These are phyloP conservation scores for Leccinum rimulosum DNA, from an alignment of 768 basidiomycete species.

Conservation along the genomic window DNA sequence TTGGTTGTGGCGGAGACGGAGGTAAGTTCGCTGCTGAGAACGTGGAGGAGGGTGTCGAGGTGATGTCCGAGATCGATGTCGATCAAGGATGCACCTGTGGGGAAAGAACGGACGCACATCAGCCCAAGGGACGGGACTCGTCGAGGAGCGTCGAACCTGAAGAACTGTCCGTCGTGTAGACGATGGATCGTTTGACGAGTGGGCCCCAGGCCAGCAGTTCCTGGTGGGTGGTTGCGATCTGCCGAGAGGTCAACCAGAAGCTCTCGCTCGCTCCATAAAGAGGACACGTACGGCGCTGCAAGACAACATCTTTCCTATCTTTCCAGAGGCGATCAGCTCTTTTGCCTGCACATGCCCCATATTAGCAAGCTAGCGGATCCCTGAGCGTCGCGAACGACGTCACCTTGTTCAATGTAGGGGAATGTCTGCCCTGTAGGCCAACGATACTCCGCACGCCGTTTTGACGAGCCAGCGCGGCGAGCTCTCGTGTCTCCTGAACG, in stretches of 20 bases:
- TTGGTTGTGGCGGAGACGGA: conserved; percentile 6
- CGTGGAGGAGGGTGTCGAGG: conserved; percentile 5
- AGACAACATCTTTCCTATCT: conserved; percentile 9
- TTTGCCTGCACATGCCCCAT: neutral
- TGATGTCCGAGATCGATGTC: conserved; percentile 5
- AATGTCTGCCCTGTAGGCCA: conserved; percentile 13
- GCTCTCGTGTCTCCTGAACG: conserved; percentile 7
- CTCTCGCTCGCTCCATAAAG: neutral
- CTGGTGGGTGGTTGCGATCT: conserved; percentile 3
- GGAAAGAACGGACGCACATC: neutral
- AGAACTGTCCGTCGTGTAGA: neutral
- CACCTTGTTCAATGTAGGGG: conserved; percentile 9
- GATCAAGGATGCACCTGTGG: conserved; percentile 1
- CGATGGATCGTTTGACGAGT: neutral
- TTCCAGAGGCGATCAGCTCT: conserved; percentile 7
- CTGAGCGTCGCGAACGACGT: neutral
- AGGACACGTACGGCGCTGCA: conserved; percentile 5
- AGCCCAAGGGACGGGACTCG: neutral
- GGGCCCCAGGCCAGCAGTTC: conserved; percentile 1
- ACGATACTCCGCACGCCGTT: conserved; percentile 5
- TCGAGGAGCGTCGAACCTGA: neutral
- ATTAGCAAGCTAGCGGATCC: neutral
- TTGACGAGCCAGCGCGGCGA: conserved; percentile 9
- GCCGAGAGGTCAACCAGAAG: neutral
- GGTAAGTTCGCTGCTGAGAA: conserved; percentile 4